A percentile compares a stretch with the other conserved stretches of the same genome.
Conservation (phyloP, 495 filamentous ascomycete species). For the Saxispiralis lemnorum region DNA sequence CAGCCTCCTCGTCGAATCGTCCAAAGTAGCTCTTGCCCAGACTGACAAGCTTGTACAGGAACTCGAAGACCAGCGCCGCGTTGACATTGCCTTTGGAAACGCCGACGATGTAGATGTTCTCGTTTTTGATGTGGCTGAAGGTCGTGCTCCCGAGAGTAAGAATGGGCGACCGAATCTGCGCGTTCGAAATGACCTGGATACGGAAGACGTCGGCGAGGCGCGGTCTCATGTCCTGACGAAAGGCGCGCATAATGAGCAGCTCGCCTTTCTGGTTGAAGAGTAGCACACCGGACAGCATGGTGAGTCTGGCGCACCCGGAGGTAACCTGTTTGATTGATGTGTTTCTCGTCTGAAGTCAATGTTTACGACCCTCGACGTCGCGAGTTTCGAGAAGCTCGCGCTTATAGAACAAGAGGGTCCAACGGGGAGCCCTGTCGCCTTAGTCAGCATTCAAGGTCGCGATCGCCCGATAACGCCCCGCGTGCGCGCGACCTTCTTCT, state of each 20-base stretch:
- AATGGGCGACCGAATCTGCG: constrained; percentile 93
- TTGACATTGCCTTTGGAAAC: constrained; percentile 99
- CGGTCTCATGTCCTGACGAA: constrained; percentile 91
- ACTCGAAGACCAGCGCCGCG: constrained; percentile 95
- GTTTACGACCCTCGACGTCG: no score
- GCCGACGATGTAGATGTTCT: constrained; percentile 96
- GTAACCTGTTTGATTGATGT: background rate
- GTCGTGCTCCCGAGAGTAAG: constrained; percentile 93
- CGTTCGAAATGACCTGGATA: constrained; percentile 98
- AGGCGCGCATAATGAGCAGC: constrained; percentile 97
- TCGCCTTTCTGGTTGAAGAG: constrained; percentile 99
- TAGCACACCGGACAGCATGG: constrained; percentile 87
- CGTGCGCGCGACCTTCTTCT: no score
- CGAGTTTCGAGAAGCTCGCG: no score
- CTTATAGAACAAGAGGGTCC: no score
- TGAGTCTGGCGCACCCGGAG: constrained; percentile 4
- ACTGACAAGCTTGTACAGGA: constrained; percentile 78
- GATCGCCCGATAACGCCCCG: no score
- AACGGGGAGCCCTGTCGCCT: no score
- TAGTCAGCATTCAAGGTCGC: no score
- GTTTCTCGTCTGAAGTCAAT: no score
- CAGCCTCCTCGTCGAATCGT: constrained; percentile 97
- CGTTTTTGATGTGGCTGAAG: constrained; percentile 98
- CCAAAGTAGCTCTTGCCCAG: constrained; percentile 94
- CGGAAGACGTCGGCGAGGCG: constrained; percentile 97